Percentiles rank a stretch among this genome's conserved stretches.
Evolutionary conservation across 176 grass and related monocot genomes (phyloP).

Genomic region (Carex myosuroides): DNA sequence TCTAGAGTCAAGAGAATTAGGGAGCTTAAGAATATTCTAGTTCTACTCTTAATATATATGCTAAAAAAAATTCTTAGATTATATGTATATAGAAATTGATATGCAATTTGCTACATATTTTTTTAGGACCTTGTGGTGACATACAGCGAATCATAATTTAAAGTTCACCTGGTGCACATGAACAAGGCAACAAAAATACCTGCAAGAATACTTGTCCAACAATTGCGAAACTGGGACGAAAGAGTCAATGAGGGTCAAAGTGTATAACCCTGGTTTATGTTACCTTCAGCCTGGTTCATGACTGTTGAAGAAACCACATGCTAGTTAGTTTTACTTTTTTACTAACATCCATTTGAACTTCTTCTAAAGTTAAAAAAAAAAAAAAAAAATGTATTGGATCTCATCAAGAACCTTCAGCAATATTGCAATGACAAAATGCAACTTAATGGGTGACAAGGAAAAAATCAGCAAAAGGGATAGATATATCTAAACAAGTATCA

Average conservation of each 20-base stretch:
- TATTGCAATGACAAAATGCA: background rate
- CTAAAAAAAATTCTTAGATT: too few relatives aligned
- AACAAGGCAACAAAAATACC: background rate
- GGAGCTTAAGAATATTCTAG: too few relatives aligned
- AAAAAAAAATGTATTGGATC: background rate
- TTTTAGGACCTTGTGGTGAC: too few relatives aligned
- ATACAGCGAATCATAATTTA: too few relatives aligned
- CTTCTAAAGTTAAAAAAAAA: background rate
- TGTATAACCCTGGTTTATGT: background rate
- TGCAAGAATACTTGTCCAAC: background rate
- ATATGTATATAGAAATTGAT: too few relatives aligned
- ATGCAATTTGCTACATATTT: too few relatives aligned
- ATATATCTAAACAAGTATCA: background rate
- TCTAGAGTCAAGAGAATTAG: too few relatives aligned
- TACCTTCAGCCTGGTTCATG: background rate
- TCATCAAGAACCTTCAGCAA: background rate
- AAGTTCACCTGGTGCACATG: background rate
- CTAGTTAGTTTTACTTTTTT: background rate
- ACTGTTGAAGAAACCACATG: background rate
- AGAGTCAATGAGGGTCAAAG: background rate
- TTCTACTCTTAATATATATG: too few relatives aligned
- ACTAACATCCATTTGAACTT: background rate
- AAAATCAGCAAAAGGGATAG: background rate
- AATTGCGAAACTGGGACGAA: background rate
- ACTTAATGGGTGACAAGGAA: background rate